Base-by-base conservation (phyloP, 2,329 filamentous ascomycete species). In the Stachybotrys chartarum region DNA sequence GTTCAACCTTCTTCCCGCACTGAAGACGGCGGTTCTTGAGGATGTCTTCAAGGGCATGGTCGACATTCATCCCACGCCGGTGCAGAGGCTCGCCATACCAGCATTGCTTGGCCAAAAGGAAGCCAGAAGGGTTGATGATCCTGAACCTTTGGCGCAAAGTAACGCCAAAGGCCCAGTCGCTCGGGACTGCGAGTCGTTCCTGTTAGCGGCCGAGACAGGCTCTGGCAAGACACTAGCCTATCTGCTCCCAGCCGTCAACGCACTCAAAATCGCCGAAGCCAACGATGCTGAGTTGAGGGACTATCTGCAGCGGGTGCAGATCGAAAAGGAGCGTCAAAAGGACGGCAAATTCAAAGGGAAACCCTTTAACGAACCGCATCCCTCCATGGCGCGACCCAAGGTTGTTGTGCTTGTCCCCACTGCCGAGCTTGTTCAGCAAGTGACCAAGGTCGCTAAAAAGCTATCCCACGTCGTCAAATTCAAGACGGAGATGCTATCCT, bases 221-320 rank as follows among this genome's bases (percentile, higher is more conserved):
- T 97, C 94, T 0, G 94, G 94, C 57, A 99, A 99, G 77, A 99
- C 94, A 1, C 77, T 99, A 58, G 91, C 94, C 8, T 99, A 99
- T 67, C 76, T 97, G 6, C 73, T 97, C 6, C 95, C 94, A 0
- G 81, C 87, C 16, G 78, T 99, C 53, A 85, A 99, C 71, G 88
- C 90, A 8, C 72, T 99, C 64, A 99, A 99, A 74, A 76, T 83
- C 39, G 85, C 84, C 6, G 90, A 93, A 66, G 76, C 78, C 0
- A 70, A 75, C 12, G 87, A 91, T 59, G 69, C 70, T 1, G 78
- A 80, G 1, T 76, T 84, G 16, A 78, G 83, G 55, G 77, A 81
- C 2, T 84, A 85, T 57, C 79, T 81, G 54, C 72, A 79, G 64
- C 75, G 77, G 54, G 71, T 77, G 51, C 77, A 82, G 47, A 78